These are phyloP conservation scores for Antrodiella citrinella DNA, from an alignment of 768 basidiomycete species.

Conservation along the genomic window DNA sequence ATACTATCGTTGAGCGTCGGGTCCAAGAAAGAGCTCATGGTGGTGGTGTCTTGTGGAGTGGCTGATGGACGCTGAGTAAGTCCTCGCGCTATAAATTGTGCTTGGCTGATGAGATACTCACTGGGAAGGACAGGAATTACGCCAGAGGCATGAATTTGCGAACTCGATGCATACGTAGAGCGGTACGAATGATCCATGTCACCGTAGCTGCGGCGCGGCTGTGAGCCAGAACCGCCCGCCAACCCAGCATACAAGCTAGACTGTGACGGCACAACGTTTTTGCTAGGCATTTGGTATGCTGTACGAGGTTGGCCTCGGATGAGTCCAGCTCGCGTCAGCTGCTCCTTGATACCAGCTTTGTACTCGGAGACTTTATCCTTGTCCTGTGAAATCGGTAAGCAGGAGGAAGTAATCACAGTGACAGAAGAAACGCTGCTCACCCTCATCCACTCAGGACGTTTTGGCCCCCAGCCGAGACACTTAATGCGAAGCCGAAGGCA, in stretches of 20 bases:
- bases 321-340: constrained; percentile 67
- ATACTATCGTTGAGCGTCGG: constrained; percentile 3
- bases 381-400: constrained; percentile 39
- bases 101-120: neutral
- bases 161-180: neutral
- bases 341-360: constrained; percentile 78
- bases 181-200: constrained; percentile 8
- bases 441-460: constrained; percentile 85
- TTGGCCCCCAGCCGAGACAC: constrained; percentile 80
- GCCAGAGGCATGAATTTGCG: neutral
- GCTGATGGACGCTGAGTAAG: constrained; percentile 2
- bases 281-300: constrained; percentile 26
- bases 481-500: constrained; percentile 74
- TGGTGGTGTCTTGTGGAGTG: constrained; percentile 17
- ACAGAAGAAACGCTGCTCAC: constrained; percentile 31
- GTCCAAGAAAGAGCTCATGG: constrained; percentile 21
- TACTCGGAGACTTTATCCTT: constrained; percentile 76
- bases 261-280: constrained; percentile 23
- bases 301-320: constrained; percentile 78
- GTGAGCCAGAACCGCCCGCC: neutral
- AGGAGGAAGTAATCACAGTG: constrained; percentile 4
- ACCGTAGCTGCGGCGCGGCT: neutral
- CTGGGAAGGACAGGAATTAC: neutral
- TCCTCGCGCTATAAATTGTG: neutral
- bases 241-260: constrained; percentile 5